Conservation (phyloP, 805 yeast genomes). For the Brettanomyces nanus region DNA sequence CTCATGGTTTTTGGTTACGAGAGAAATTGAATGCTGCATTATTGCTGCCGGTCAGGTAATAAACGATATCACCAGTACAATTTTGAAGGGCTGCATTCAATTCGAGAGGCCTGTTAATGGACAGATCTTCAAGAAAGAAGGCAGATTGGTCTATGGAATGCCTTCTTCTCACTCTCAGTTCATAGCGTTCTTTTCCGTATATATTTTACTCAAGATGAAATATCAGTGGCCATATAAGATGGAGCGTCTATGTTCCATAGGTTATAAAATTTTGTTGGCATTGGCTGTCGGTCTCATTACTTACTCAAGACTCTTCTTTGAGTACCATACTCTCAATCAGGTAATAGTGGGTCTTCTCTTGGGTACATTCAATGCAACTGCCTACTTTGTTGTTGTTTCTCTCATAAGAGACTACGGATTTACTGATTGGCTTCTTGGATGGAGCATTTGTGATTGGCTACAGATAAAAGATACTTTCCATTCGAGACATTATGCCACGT, state of each 20-base stretch:
- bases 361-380: slow-evolving; percentile 53
- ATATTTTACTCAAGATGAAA: slow-evolving; percentile 37
- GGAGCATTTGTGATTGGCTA: slow-evolving; percentile 45
- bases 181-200: slow-evolving; percentile 76
- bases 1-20: slow-evolving; percentile 72
- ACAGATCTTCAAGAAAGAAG: slow-evolving; percentile 28
- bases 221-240: slow-evolving; percentile 34
- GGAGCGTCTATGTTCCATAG: slow-evolving; percentile 17
- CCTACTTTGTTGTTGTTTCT: slow-evolving; percentile 45
- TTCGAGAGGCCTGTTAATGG: slow-evolving; percentile 62
- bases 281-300: slow-evolving; percentile 34
- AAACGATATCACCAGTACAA: slow-evolving; percentile 65
- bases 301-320: slow-evolving; percentile 65
- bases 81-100: slow-evolving; percentile 53
- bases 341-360: slow-evolving; percentile 62
- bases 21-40: slow-evolving; percentile 81
- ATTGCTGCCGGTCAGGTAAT: slow-evolving; percentile 80
- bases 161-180: slow-evolving; percentile 97
- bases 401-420: slow-evolving; percentile 60
- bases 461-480: slow-evolving; percentile 52
- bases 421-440: slow-evolving; percentile 52
- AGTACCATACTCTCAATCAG: slow-evolving; percentile 69
- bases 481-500: slow-evolving; percentile 8
- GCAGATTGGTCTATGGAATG: slow-evolving; percentile 69
- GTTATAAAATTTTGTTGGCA: slow-evolving; percentile 24